These are phyloP conservation scores for Rutstroemia sp. DNA, from an alignment of 2,329 filamentous ascomycete species.

Conservation along the genomic window DNA sequence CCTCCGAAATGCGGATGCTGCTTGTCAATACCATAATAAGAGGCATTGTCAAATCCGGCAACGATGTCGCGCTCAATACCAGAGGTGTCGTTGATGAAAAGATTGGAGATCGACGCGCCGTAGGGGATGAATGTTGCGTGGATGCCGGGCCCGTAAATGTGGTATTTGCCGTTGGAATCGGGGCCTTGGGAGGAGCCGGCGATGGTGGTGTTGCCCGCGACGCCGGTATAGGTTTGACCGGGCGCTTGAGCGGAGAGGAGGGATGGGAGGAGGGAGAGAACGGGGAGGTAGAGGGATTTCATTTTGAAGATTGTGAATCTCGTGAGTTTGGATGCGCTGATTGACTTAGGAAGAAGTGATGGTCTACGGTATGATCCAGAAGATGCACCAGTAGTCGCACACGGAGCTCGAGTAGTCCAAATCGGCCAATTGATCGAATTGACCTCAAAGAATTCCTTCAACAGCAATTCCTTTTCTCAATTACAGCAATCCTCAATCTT, in stretches of 20 bases:
- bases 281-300: background rate
- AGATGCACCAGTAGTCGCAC: too few species aligned
- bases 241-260: slow-evolving; percentile 16
- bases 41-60: slow-evolving; percentile 68
- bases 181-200: slow-evolving; percentile 29
- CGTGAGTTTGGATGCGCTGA: too few species aligned
- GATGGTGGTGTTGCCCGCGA: slow-evolving; percentile 21
- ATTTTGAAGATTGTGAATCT: background rate
- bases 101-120: slow-evolving; percentile 64
- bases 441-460: too few species aligned
- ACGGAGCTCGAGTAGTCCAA: too few species aligned
- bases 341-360: too few species aligned
- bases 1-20: slow-evolving; percentile 65
- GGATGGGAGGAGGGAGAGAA: slow-evolving; percentile 4
- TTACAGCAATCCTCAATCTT: too few species aligned
- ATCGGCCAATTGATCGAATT: too few species aligned
- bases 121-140: slow-evolving; percentile 65
- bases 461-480: too few species aligned
- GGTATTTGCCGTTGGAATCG: slow-evolving; percentile 61
- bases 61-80: slow-evolving; percentile 65
- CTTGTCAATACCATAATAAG: slow-evolving; percentile 56
- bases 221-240: slow-evolving; percentile 19
- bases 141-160: slow-evolving; percentile 59
- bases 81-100: slow-evolving; percentile 62
- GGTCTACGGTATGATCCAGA: too few species aligned